Base-by-base conservation (phyloP, 768 basidiomycete genomes). In the Phlebiopsis gigantea region DNA sequence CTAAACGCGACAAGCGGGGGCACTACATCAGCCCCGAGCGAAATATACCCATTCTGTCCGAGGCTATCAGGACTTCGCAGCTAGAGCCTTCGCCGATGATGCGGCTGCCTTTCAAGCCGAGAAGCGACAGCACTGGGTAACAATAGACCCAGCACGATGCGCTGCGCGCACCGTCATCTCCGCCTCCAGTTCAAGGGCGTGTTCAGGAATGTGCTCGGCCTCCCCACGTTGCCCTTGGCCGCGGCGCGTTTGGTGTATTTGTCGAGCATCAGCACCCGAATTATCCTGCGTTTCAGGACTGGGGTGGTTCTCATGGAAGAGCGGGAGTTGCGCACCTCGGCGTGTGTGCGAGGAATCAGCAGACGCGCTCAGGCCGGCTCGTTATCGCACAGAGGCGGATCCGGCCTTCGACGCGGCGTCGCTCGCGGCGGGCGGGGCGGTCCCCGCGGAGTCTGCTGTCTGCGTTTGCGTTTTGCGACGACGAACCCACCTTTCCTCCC, bases 21-120 rank as follows among this genome's bases (percentile, higher is more conserved):
- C 19, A 17, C 17, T 59, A 59, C 41, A 25, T 26, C 22, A 59
- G 53, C 8, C 58, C 58, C 17, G 58, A 55, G 9, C 53, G 45
- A 19, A 43, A 25, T 30, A 5, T 45, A 12, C 48, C 26, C 17
- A 24, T n/a, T 4, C 34, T 12, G 34, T 19, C 58, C 17, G 55
- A 53, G 41, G 14, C 25, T 7, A 58, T 69, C n/a, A 46, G 67
- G 17, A 69, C 68, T 17, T 60, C 67, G 49, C 68, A 69, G 59
- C 46, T 65, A 30, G 64, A 68, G 60, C 68, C 68, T 15, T 69
- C 66, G 3, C 65, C 67, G 0, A 63, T 46, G 42, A 69, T 69
- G 68, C 64, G 65, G 48, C 57, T 69, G 15, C 68, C 68, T 14
- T 25, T 62, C 28, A 25, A 48, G 43, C 48, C 55, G 22, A 19